These are phyloP conservation scores for Trichosporon asahii DNA, from an alignment of 1,284 basidiomycete genomes.

Conservation along the genomic window DNA sequence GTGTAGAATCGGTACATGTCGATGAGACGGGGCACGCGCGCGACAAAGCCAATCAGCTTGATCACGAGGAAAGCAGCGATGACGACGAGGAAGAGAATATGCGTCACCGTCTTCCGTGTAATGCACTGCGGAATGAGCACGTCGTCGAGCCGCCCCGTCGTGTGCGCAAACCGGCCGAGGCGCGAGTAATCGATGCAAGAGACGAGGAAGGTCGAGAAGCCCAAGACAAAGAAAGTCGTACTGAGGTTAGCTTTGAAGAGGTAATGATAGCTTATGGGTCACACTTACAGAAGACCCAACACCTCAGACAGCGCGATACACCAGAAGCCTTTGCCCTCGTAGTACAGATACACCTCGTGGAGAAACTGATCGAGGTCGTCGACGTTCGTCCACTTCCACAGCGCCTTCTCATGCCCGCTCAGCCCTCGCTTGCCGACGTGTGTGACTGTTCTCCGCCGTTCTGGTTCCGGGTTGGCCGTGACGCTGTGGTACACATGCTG, in stretches of 20 bases:
- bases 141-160: constrained; percentile 61
- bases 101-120: constrained; percentile 50
- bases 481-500: constrained; percentile 22
- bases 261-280: not conserved
- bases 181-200: constrained; percentile 91
- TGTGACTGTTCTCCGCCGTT: not conserved
- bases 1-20: constrained; percentile 88
- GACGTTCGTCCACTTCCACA: constrained; percentile 99
- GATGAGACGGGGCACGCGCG: constrained; percentile 65
- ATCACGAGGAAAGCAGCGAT: constrained; percentile 75
- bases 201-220: constrained; percentile 90
- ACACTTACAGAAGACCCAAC: constrained; percentile 82
- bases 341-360: constrained; percentile 88
- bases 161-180: constrained; percentile 54
- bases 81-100: constrained; percentile 68
- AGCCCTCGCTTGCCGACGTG: constrained; percentile 55
- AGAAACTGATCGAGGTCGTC: constrained; percentile 93
- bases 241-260: constrained; percentile 60
- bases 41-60: constrained; percentile 55
- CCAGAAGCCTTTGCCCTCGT: constrained; percentile 91
- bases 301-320: constrained; percentile 84
- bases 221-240: constrained; percentile 94
- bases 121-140: constrained; percentile 77
- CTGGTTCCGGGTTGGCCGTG: constrained; percentile 6
- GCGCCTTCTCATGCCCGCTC: constrained; percentile 78